These are phyloP conservation scores for Trichoderma sp. DNA, from an alignment of 2,329 filamentous ascomycete genomes.

Conservation along the genomic window DNA sequence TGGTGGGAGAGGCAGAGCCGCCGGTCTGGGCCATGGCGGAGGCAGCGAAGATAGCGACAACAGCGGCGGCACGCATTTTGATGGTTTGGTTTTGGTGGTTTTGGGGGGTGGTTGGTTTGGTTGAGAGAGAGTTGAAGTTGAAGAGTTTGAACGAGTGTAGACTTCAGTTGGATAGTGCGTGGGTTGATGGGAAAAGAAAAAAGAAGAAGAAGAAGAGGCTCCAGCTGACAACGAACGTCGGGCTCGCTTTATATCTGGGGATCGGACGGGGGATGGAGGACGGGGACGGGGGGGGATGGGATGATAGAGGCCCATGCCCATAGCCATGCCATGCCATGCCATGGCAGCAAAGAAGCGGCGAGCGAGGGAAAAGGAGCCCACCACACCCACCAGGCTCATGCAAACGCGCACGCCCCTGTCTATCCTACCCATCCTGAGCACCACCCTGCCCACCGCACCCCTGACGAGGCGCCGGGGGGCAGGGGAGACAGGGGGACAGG, in stretches of 20 bases:
- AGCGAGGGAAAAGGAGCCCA: constrained; percentile 26
- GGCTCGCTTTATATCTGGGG: constrained; percentile 28
- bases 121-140: not conserved
- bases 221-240: constrained; percentile 12
- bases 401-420: constrained; percentile 24
- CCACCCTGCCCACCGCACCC: not conserved
- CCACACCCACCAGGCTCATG: constrained; percentile 14
- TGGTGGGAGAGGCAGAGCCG: constrained; percentile 24
- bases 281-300: not conserved
- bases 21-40: constrained; percentile 26
- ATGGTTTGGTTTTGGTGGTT: constrained; percentile 7
- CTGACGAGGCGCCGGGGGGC: constrained; percentile 16
- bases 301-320: constrained; percentile 11
- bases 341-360: not conserved
- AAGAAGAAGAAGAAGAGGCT: constrained; percentile 2
- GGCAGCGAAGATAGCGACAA: constrained; percentile 32
- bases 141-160: constrained; percentile 26
- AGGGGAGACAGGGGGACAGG: not conserved
- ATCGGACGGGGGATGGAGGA: too few relatives aligned
- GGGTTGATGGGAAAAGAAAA: constrained; percentile 14
- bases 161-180: constrained; percentile 23
- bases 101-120: not conserved
- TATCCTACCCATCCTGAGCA: not conserved
- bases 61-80: constrained; percentile 32
- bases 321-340: not conserved